These are phyloP conservation scores for Penicillium freii DNA, from an alignment of 2,329 filamentous ascomycete species.

Conservation along the genomic window DNA sequence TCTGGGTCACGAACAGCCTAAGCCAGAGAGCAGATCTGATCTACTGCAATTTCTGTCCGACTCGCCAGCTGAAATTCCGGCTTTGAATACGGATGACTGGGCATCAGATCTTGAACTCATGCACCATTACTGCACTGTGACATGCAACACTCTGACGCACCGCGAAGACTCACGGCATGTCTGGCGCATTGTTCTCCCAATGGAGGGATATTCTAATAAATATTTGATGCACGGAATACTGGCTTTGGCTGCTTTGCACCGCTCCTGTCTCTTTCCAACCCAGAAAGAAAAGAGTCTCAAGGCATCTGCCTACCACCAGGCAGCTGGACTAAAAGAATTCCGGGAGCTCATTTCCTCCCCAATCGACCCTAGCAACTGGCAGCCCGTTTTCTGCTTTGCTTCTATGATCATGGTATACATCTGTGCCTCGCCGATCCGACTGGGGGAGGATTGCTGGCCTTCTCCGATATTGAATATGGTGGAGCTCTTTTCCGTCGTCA, in stretches of 20 bases:
- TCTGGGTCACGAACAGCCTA: background rate
- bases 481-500: conserved; percentile 19
- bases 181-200: conserved; percentile 31
- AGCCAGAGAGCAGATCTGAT: conserved; percentile 9
- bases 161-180: conserved; percentile 28
- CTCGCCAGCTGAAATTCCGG: background rate
- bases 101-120: conserved; percentile 42
- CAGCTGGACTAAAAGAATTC: conserved; percentile 18
- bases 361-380: conserved; percentile 20
- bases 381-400: conserved; percentile 22
- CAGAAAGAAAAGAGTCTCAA: conserved; percentile 18
- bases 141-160: conserved; percentile 22
- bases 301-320: conserved; percentile 18
- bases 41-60: conserved; percentile 13
- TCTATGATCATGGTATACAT: conserved; percentile 19
- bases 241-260: conserved; percentile 33
- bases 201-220: conserved; percentile 30
- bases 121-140: conserved; percentile 42
- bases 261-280: conserved; percentile 13
- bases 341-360: conserved; percentile 20
- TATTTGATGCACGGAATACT: conserved; percentile 35
- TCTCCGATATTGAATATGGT: conserved; percentile 18
- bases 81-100: conserved; percentile 16
- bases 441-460: conserved; percentile 15
- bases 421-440: conserved; percentile 11